Evolutionary conservation across 306 rosid genomes (phyloP).

Genomic region (Trifolium repens): DNA sequence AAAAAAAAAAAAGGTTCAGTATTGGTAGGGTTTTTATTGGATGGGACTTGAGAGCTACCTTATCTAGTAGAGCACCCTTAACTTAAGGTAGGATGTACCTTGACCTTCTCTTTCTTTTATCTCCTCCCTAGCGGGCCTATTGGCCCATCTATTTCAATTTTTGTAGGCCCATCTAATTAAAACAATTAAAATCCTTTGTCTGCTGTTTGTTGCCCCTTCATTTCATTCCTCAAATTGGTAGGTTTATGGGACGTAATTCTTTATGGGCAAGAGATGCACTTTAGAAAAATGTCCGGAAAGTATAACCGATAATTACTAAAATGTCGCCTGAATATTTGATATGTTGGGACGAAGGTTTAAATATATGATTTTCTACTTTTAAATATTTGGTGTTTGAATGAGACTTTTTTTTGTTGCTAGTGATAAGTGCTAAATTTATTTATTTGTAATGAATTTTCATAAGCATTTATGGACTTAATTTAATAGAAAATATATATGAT

Average conservation of each 20-base stretch:
- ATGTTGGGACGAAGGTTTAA: too few species aligned
- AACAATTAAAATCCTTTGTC: slow-evolving; percentile 7
- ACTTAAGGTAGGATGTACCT: slow-evolving; percentile 15
- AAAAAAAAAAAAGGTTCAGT: slow-evolving; percentile 14
- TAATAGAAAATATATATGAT: too few species aligned
- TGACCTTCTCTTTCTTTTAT: not conserved
- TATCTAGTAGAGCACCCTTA: slow-evolving; percentile 11
- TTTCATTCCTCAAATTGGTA: slow-evolving; percentile 18
- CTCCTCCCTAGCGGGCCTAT: not conserved
- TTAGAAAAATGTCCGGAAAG: not conserved
- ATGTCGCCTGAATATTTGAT: too few species aligned
- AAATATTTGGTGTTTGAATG: too few species aligned
- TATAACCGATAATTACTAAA: too few species aligned
- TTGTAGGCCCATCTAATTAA: slow-evolving; percentile 15
- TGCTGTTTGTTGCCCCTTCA: not conserved
- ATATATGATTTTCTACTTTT: too few species aligned
- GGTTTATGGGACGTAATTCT: not conserved
- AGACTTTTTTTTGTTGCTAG: too few species aligned
- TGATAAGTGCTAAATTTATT: too few species aligned
- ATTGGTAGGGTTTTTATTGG: slow-evolving; percentile 20
- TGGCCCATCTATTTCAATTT: slow-evolving; percentile 33
- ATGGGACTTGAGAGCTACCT: slow-evolving; percentile 17
- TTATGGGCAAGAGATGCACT: not conserved
- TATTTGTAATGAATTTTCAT: too few species aligned
- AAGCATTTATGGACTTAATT: too few species aligned